These are phyloP conservation scores for Bonia amplexicaulis DNA, from an alignment of 176 grass and related monocot species.

Conservation along the genomic window DNA sequence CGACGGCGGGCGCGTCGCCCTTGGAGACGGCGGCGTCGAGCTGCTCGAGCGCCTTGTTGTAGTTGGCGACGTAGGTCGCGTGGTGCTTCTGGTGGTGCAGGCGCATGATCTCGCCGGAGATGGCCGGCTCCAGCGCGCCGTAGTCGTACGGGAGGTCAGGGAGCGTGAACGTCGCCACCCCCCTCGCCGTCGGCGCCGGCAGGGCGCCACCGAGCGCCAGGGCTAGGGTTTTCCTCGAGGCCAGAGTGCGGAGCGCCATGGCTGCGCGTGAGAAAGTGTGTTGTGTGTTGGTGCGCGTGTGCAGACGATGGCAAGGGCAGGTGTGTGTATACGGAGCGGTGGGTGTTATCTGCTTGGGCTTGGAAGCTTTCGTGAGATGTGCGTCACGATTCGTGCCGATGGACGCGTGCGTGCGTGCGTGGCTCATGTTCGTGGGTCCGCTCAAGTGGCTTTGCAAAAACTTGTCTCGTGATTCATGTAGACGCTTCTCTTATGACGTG, in stretches of 20 bases:
- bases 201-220: conserved; percentile 20
- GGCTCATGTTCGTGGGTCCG: background rate
- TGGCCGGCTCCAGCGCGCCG: conserved; percentile 76
- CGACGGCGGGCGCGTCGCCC: conserved; percentile 57
- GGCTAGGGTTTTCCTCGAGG: conserved; percentile 47
- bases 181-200: conserved; percentile 17
- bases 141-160: conserved; percentile 94
- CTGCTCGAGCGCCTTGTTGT: conserved; percentile 98
- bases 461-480: background rate
- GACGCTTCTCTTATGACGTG: background rate
- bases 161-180: conserved; percentile 49
- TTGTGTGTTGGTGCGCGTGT: background rate
- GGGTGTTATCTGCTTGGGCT: background rate
- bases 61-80: conserved; percentile 94
- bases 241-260: conserved; percentile 74
- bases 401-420: background rate
- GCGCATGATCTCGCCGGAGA: conserved; percentile 91
- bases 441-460: background rate
- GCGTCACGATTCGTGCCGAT: conserved; percentile 10
- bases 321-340: background rate
- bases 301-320: background rate
- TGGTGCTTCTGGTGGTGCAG: conserved; percentile 99
- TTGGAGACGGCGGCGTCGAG: conserved; percentile 69
- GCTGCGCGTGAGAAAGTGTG: background rate
- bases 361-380: background rate